Base-by-base conservation (phyloP, 2,329 filamentous ascomycete genomes). In the Graphilbum sp. region DNA sequence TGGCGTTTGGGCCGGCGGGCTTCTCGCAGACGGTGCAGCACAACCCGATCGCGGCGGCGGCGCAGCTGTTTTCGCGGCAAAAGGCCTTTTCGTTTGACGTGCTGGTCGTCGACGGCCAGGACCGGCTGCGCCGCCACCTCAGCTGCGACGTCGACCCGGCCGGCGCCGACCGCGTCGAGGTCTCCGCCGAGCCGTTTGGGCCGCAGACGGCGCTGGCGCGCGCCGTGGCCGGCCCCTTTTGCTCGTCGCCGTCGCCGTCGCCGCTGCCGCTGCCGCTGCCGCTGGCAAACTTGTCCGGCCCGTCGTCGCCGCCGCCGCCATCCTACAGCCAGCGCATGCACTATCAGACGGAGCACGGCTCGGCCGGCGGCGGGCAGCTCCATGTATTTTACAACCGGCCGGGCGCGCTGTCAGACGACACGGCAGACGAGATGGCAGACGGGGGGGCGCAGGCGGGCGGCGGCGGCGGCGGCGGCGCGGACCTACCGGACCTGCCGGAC, bases 321-420 rank as follows among this genome's bases (percentile, higher is more conserved):
- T 39, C 31, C 4, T 44, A 42, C 34, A 44, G 35, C 3, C 42
- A 44, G 21, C 36, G 38, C 13, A 44, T 44, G 40, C 10, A 30
- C 10, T 42, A 42, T 16, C 42, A 44, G 27, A 34, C 39, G 3
- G 16, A 10, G 6, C 3, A 35, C 5, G 24, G 34, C 12, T 12
- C 27, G 27, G 13, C 27, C 6, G 27, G 6, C 5, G 24, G 25
- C 6, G 40, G 42, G 1, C 34, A 36, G 24, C 42, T 42, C 30
- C 32, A 42, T 15, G 27, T 44, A 13, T 42, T 44, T 17, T 40
- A 23, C 34, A 39, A 40, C 27, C 37, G 36, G 30, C 40, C 36
- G 21, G 20, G 34, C 32, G 32, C 2, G 18, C 27, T 29, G 7
- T 25, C 23, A 25, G 7, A 7, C 7, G 7, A 12, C 23, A 25